Evolutionary conservation across 2,329 filamentous ascomycete species (phyloP).

Genomic region (Colletotrichum sp.): DNA sequence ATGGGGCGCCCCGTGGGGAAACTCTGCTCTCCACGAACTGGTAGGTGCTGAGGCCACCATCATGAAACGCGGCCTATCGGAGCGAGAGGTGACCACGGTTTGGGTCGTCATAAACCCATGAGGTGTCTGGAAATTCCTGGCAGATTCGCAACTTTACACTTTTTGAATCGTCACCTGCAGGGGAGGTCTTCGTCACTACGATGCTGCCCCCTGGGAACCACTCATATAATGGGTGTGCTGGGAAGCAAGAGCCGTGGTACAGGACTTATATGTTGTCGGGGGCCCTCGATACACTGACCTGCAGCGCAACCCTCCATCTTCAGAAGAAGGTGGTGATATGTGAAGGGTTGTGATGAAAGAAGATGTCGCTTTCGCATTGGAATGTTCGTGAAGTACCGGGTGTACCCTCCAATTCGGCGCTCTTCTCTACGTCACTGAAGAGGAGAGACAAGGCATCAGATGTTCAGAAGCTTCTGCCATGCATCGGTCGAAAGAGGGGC

Average conservation of each 20-base stretch:
- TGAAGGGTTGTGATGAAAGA: neutral
- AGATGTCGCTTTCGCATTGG: neutral
- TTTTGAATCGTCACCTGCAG: neutral
- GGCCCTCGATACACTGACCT: neutral
- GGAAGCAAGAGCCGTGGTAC: neutral
- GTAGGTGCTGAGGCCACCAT: neutral
- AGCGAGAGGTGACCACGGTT: neutral
- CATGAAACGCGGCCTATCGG: neutral
- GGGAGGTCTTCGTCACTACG: neutral
- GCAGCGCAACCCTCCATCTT: neutral
- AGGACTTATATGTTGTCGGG: neutral
- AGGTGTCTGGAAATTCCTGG: neutral
- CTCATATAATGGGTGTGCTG: neutral
- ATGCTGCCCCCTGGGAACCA: neutral
- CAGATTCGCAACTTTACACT: neutral
- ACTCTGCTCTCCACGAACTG: neutral
- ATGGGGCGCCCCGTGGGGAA: neutral
- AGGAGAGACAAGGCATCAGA: neutral
- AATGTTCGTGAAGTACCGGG: neutral
- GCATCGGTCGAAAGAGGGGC: constrained; percentile 12
- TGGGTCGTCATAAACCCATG: neutral
- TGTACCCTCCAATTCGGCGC: neutral
- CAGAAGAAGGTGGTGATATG: neutral
- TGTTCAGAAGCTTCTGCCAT: neutral
- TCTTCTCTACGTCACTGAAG: neutral